Conservation (phyloP, 2,329 filamentous ascomycete genomes). For the Xylariaceae sp. region DNA sequence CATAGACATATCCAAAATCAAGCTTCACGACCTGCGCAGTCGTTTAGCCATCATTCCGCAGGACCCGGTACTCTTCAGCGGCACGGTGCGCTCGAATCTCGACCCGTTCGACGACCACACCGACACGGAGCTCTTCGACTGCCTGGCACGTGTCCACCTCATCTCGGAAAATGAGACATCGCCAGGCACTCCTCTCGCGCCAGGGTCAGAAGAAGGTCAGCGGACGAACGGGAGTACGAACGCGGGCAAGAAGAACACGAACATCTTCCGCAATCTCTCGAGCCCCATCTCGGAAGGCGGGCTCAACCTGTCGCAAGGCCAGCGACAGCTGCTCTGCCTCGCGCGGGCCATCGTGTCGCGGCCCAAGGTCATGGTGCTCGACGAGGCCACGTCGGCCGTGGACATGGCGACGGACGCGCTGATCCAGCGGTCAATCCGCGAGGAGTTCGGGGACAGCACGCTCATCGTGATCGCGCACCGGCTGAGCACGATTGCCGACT, state of each 20-base stretch:
- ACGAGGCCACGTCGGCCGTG: constrained; percentile 74
- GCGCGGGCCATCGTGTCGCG: constrained; percentile 66
- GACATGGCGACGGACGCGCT: constrained; percentile 71
- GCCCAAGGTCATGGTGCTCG: constrained; percentile 72
- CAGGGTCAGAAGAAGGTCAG: no score
- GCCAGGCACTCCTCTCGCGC: constrained; percentile 32
- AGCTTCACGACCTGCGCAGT: constrained; percentile 64
- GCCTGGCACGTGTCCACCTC: constrained; percentile 66
- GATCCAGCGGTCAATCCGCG: constrained; percentile 67
- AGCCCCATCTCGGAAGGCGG: constrained; percentile 66
- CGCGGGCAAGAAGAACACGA: constrained; percentile 53
- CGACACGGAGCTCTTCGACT: constrained; percentile 64
- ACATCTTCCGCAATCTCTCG: constrained; percentile 58
- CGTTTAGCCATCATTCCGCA: constrained; percentile 74
- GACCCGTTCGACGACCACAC: constrained; percentile 69
- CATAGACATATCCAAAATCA: constrained; percentile 66
- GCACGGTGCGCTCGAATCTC: constrained; percentile 69
- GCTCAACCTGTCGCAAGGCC: constrained; percentile 69
- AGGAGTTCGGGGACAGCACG: constrained; percentile 61
- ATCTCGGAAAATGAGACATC: constrained; percentile 36
- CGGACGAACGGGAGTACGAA: no score
- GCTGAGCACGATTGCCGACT: constrained; percentile 70
- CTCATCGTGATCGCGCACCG: constrained; percentile 71
- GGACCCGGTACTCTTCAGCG: constrained; percentile 76
- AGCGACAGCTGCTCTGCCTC: constrained; percentile 70